Base-by-base conservation (phyloP, 1,284 basidiomycete species). In the Porodaedalea pini region DNA sequence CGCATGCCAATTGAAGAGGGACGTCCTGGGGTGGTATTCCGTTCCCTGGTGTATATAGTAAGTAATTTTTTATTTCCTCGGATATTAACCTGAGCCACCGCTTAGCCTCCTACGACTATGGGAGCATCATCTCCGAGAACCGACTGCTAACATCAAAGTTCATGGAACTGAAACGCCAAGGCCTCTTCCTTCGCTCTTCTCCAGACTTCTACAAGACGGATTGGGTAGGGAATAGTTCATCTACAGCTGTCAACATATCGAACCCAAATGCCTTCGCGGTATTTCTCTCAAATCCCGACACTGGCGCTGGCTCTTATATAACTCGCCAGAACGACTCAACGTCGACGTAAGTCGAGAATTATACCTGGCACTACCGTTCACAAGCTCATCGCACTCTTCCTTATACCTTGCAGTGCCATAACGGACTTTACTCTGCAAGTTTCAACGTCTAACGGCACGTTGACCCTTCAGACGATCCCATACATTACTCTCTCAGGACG, bases 141-240 rank as follows among this genome's bases (percentile, higher is more conserved):
- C 78, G 89, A 32, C 76, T 78, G 17, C 69, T 91, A 13, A 83
- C 81, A 0, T 66, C 77, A 13, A 92, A 92, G 68, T 88, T 79
- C 67, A 76, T 82, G 49, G 89, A 91, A 64, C 73, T 92, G 41
- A 92, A 91, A 67, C 77, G 82, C 19, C 82, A 92, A 66, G 85
- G 79, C 10, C 67, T 91, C 2, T 92, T 92, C 73, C 67, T 91
- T 27, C 83, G 88, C 37, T 86, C 82, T 62, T 85, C 87, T 4
- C 84, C 82, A 0, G 82, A 85, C 34, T 88, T 92, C 67, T 81
- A 82, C 69, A 88, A 89, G 70, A 91, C 90, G 0, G 79, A 90
- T 61, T 81, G 83, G 78, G 72, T 90, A 19, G 83, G 82, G 1
- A 79, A 90, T 52, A 78, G 74, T 31, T 49, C 44, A 39, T 79